These are phyloP conservation scores for Leptodermis oblonga DNA, from an alignment of 257 asterid species.

Conservation along the genomic window DNA sequence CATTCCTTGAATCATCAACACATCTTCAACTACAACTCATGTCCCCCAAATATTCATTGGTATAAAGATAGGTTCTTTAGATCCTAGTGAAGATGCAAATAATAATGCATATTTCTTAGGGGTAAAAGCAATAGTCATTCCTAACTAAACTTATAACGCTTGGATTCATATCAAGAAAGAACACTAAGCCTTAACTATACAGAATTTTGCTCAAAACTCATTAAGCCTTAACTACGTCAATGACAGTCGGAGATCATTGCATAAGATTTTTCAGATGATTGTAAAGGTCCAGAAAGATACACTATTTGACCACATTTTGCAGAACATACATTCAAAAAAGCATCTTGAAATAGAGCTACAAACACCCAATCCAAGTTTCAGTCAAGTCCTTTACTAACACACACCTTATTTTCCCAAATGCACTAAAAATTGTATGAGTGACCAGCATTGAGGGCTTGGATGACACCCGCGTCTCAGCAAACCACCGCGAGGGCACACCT, in stretches of 20 bases:
- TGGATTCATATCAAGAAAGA: background rate
- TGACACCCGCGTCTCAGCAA: conserved; percentile 93
- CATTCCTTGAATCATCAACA: background rate
- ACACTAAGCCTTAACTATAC: background rate
- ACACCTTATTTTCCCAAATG: conserved; percentile 80
- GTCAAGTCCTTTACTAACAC: conserved; percentile 7
- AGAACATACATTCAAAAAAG: background rate
- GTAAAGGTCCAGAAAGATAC: background rate
- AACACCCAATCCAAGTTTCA: background rate
- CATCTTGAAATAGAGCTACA: background rate
- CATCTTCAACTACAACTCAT: conserved; percentile 1
- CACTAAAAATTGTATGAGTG: conserved; percentile 78
- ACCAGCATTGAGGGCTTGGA: conserved; percentile 98
- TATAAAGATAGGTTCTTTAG: background rate
- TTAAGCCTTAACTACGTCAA: background rate
- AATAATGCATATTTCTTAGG: background rate
- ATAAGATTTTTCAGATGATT: background rate
- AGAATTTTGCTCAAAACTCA: background rate
- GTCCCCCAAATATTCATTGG: background rate
- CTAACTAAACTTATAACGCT: background rate
- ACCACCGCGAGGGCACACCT: conserved; percentile 99
- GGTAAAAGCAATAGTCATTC: too few relatives aligned
- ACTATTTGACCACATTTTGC: background rate
- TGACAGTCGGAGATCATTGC: background rate
- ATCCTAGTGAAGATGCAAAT: background rate